Evolutionary conservation across 495 filamentous ascomycete genomes (phyloP).

Genomic region (Opeltia flavorubescens): DNA sequence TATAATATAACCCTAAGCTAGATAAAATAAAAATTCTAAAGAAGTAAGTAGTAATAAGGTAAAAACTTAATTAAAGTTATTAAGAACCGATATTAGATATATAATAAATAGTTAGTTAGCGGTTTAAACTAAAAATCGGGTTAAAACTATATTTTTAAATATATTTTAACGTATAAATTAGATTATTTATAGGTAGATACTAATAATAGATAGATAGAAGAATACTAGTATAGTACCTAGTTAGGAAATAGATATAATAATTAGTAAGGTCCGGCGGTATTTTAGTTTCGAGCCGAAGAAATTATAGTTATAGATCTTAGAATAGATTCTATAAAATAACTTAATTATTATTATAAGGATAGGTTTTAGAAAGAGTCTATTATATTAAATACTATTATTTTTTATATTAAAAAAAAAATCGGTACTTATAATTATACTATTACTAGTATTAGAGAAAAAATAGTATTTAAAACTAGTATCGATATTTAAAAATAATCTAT

Average conservation of each 20-base stretch:
- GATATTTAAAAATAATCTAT: neutral
- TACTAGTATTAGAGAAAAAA: neutral
- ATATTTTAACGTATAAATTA: too few relatives aligned
- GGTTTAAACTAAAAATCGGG: too few relatives aligned
- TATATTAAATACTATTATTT: slow-evolving; percentile 3
- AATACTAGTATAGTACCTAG: neutral
- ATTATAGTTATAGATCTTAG: neutral
- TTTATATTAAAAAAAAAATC: slow-evolving; percentile 2
- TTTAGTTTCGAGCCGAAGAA: neutral
- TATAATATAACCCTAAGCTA: too few relatives aligned
- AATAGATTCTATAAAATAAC: neutral
- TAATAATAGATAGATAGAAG: neutral
- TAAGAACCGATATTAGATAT: too few relatives aligned
- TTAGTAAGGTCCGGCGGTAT: neutral
- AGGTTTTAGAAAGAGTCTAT: neutral
- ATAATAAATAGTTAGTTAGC: too few relatives aligned
- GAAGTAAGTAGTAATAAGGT: too few relatives aligned
- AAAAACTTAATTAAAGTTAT: too few relatives aligned
- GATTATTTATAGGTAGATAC: too few relatives aligned
- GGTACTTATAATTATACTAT: neutral
- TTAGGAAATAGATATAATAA: neutral
- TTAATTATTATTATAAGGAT: slow-evolving; percentile 3
- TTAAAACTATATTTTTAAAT: too few relatives aligned
- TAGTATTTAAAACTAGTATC: slow-evolving; percentile 3
- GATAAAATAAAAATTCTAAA: too few relatives aligned